Conservation (phyloP, 495 filamentous ascomycete genomes). For the Penicillium canariense region DNA sequence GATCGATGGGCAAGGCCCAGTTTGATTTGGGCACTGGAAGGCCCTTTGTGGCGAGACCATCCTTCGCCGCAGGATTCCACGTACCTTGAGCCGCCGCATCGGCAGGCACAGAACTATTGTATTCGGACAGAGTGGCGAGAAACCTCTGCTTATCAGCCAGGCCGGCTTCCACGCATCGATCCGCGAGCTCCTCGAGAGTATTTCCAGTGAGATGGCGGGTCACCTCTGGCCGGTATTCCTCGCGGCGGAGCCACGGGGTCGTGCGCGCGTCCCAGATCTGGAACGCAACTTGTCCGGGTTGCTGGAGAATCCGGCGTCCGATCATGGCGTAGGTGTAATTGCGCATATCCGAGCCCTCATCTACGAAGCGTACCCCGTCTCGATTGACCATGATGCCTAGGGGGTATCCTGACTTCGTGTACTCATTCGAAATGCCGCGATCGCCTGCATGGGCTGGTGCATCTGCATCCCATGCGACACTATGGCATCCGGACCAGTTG, state of each 20-base stretch:
- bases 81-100: slow-evolving; percentile 21
- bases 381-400: slow-evolving; percentile 61
- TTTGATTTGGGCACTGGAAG: slow-evolving; percentile 57
- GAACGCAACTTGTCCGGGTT: slow-evolving; percentile 55
- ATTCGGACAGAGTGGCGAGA: slow-evolving; percentile 46
- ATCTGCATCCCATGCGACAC: slow-evolving; percentile 61
- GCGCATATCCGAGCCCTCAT: slow-evolving; percentile 60
- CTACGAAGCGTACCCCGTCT: slow-evolving; percentile 57
- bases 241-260: slow-evolving; percentile 46
- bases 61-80: slow-evolving; percentile 55
- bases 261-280: slow-evolving; percentile 59
- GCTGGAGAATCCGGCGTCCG: slow-evolving; percentile 53
- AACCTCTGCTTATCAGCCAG: slow-evolving; percentile 42
- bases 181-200: slow-evolving; percentile 52
- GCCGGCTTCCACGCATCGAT: slow-evolving; percentile 41
- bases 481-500: slow-evolving; percentile 62
- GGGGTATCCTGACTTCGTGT: slow-evolving; percentile 65
- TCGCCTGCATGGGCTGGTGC: slow-evolving; percentile 50
- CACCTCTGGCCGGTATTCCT: slow-evolving; percentile 58
- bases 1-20: slow-evolving; percentile 58
- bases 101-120: slow-evolving; percentile 48
- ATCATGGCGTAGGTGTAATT: slow-evolving; percentile 66
- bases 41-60: slow-evolving; percentile 51
- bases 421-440: slow-evolving; percentile 56
- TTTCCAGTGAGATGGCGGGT: slow-evolving; percentile 47